phyloP scores from a whole-genome alignment of 2,329 filamentous ascomycete species.

The Eutypella sp. region DNA sequence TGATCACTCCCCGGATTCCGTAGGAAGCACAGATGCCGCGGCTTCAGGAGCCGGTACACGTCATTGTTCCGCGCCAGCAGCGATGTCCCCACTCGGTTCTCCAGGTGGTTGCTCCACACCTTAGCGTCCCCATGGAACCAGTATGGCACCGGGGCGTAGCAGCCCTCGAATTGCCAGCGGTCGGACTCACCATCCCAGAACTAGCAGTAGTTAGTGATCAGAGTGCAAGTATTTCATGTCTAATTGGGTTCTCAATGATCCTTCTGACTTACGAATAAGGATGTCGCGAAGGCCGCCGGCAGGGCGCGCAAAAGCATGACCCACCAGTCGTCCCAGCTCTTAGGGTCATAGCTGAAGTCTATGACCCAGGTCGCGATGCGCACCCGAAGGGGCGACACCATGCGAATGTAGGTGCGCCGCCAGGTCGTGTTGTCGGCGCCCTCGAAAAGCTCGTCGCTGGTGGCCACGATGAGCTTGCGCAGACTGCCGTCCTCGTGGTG shows the following conservation, averaged over 20 bases:
- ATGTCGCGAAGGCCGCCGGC: slow-evolving; percentile 5
- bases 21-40: slow-evolving; percentile 13
- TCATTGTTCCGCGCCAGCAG: neutral
- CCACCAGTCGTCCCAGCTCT: slow-evolving; percentile 7
- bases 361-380: slow-evolving; percentile 15
- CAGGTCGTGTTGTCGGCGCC: slow-evolving; percentile 9
- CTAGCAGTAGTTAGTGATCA: neutral
- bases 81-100: slow-evolving; percentile 3
- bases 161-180: slow-evolving; percentile 1
- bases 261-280: slow-evolving; percentile 3
- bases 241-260: neutral
- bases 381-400: slow-evolving; percentile 6
- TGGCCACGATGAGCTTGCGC: slow-evolving; percentile 12
- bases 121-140: slow-evolving; percentile 11
- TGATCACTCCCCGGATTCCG: slow-evolving; percentile 1
- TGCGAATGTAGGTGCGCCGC: slow-evolving; percentile 13
- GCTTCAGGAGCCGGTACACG: slow-evolving; percentile 10
- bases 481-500: slow-evolving; percentile 10
- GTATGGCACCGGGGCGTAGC: slow-evolving; percentile 11
- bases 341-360: slow-evolving; percentile 9
- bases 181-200: neutral
- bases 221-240: too few relatives aligned
- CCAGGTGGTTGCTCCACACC: slow-evolving; percentile 12
- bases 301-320: slow-evolving; percentile 5
- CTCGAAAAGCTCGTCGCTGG: slow-evolving; percentile 11